phyloP scores from a whole-genome alignment of 106 monocot genomes.

The Alisma plantagoaquatica region DNA sequence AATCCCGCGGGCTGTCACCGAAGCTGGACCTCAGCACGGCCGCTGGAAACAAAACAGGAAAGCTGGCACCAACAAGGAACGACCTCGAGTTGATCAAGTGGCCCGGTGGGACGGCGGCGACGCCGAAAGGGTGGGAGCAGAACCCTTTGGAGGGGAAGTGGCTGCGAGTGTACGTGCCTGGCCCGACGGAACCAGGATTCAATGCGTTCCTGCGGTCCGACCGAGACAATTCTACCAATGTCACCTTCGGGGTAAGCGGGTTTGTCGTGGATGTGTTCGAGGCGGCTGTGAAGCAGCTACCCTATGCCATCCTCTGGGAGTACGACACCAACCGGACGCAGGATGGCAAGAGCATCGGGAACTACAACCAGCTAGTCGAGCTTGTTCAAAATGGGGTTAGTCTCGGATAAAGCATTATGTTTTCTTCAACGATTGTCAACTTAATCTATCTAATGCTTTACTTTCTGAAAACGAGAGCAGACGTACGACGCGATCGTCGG shows the following conservation, averaged over 20 bases:
- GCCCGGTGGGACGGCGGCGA: constrained; percentile 18
- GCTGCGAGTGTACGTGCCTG: constrained; percentile 34
- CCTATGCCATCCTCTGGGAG: not conserved
- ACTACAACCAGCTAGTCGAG: constrained; percentile 6
- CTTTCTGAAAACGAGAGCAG: too few relatives aligned
- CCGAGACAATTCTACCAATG: not conserved
- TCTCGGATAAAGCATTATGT: too few relatives aligned
- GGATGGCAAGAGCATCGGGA: not conserved
- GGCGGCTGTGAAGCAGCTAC: not conserved
- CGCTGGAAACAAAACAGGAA: not conserved
- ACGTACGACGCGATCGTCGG: constrained; percentile 6
- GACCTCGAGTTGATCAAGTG: constrained; percentile 13
- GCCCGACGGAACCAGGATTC: constrained; percentile 41
- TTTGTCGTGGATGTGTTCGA: constrained; percentile 25
- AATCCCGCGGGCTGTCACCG: constrained; percentile 12
- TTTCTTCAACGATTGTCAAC: too few relatives aligned
- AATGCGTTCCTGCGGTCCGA: constrained; percentile 16
- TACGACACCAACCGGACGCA: not conserved
- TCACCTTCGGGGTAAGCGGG: constrained; percentile 4
- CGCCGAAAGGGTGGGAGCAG: constrained; percentile 49
- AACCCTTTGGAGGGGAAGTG: constrained; percentile 22
- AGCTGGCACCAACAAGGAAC: not conserved
- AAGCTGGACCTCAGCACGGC: not conserved
- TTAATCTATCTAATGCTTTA: too few relatives aligned
- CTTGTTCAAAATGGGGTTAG: constrained; percentile 1